phyloP scores from a whole-genome alignment of 345 rosid genomes.

The Ceriops tagal region DNA sequence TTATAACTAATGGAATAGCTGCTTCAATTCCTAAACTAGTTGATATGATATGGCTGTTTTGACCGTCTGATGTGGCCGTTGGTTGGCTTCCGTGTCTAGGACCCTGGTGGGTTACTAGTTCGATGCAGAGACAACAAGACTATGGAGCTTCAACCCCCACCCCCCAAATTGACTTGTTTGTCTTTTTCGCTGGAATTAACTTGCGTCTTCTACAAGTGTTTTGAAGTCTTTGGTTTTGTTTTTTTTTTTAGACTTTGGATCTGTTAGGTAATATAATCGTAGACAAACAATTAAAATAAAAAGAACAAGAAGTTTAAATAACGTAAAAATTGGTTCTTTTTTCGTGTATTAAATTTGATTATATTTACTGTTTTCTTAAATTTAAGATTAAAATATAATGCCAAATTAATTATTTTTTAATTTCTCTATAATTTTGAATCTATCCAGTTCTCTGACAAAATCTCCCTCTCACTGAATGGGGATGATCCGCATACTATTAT shows the following conservation, averaged over 20 bases:
- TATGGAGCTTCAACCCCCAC: conserved; percentile 27
- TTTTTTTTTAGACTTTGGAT: background rate
- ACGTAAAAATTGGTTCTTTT: too few relatives aligned
- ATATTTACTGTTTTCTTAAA: too few relatives aligned
- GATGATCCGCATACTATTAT: too few relatives aligned
- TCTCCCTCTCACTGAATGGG: too few relatives aligned
- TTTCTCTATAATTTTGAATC: too few relatives aligned
- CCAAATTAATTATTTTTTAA: too few relatives aligned
- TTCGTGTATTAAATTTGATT: too few relatives aligned
- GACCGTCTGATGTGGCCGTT: conserved; percentile 5
- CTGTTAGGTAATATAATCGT: too few relatives aligned
- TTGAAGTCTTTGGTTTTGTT: background rate
- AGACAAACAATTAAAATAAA: too few relatives aligned
- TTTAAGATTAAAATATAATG: too few relatives aligned
- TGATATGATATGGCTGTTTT: background rate
- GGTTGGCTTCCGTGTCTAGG: conserved; percentile 1
- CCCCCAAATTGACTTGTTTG: conserved; percentile 32
- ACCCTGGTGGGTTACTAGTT: conserved; percentile 18
- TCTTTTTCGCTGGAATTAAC: conserved; percentile 15
- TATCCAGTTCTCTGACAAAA: too few relatives aligned
- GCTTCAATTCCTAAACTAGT: background rate
- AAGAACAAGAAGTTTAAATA: too few relatives aligned
- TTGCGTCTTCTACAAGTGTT: background rate
- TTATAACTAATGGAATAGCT: background rate
- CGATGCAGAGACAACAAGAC: background rate